A percentile compares a stretch with the other conserved stretches of the same genome.
Conservation (phyloP, 2,329 filamentous ascomycete species). For the Alternaria sp. region DNA sequence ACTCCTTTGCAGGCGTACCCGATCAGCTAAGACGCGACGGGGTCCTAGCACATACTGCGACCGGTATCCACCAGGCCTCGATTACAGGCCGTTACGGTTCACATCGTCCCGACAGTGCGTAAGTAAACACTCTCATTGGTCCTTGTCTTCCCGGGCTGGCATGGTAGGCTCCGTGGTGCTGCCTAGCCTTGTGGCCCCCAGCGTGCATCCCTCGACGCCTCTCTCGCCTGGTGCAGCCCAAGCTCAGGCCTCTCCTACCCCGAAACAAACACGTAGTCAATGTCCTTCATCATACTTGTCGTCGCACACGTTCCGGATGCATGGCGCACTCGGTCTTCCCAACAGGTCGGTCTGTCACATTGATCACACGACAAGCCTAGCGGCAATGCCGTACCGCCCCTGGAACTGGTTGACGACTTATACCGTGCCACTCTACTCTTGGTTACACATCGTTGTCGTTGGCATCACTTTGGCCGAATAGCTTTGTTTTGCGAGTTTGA, state of each 20-base stretch:
- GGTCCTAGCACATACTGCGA: conserved; percentile 56
- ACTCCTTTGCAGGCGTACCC: conserved; percentile 54
- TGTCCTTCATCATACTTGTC: conserved; percentile 42
- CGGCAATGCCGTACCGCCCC: conserved; percentile 48
- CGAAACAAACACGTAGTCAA: conserved; percentile 54
- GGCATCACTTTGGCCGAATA: conserved; percentile 42
- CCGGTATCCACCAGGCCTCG: conserved; percentile 57
- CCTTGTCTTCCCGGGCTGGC: conserved; percentile 40
- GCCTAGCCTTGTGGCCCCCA: conserved; percentile 48
- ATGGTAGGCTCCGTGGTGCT: conserved; percentile 47
- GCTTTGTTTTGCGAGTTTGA: conserved; percentile 40
- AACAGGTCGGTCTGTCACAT: conserved; percentile 52
- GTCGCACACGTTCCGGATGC: conserved; percentile 51
- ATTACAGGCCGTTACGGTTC: conserved; percentile 60
- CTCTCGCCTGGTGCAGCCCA: conserved; percentile 48
- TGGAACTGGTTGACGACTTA: conserved; percentile 49
- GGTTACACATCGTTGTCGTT: conserved; percentile 52
- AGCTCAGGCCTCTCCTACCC: conserved; percentile 47
- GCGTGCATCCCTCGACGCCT: conserved; percentile 47
- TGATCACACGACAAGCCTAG: conserved; percentile 57
- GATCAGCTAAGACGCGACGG: conserved; percentile 62
- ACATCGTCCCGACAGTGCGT: conserved; percentile 64
- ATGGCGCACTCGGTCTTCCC: conserved; percentile 50
- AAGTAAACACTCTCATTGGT: conserved; percentile 58
- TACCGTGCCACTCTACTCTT: conserved; percentile 49